Base-by-base conservation (phyloP, 1,284 basidiomycete species). In the Apiotrichum montevideense region DNA sequence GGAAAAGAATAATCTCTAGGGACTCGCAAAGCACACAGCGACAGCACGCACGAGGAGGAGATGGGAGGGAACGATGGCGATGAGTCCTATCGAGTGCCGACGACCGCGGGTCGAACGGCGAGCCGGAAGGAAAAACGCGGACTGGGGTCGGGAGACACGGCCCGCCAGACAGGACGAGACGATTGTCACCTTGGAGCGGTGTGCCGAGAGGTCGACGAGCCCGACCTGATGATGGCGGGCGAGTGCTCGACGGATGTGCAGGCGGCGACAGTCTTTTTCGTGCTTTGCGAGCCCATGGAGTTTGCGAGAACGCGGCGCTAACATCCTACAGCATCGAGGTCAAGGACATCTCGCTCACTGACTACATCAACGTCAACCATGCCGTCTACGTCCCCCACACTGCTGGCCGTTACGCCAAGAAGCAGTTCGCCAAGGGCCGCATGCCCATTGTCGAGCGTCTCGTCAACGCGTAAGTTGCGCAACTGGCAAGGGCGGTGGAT, bases 391-490 rank as follows among this genome's bases (percentile, higher is more conserved):
- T 95, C 61, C 91, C 95, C 62, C 95, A 98, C 85, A 98, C 96
- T 63, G 94, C 95, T 69, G 96, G 96, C 69, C 92, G 96, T 79
- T 98, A 98, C 79, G 91, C 94, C 77, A 93, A 93, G 84, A 98
- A 98, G 84, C 93, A 97, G 80, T 99, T 99, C 87, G 96, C 95
- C 85, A 99, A 99, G 87, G 93, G 93, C 21, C 91, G 96, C 80
- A 98, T 98, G 95, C 96, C 96, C 75, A 96, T 98, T 77, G 96
- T 98, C 71, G 95, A 98, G 82, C 92, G 95, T 75, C 84, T 98
- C 70, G 95, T 98, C 66, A 95, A 98, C 85, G 89, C 88, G 91
- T 92, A 75, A 72, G 85, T 79, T 46, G 35, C 14, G 37, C 21
- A 14, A 29, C 35, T 15, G 10, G 41, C 11, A 42, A 7, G 41